Base-by-base conservation (phyloP, 768 basidiomycete species). In the Lactarius hatsudake region DNA sequence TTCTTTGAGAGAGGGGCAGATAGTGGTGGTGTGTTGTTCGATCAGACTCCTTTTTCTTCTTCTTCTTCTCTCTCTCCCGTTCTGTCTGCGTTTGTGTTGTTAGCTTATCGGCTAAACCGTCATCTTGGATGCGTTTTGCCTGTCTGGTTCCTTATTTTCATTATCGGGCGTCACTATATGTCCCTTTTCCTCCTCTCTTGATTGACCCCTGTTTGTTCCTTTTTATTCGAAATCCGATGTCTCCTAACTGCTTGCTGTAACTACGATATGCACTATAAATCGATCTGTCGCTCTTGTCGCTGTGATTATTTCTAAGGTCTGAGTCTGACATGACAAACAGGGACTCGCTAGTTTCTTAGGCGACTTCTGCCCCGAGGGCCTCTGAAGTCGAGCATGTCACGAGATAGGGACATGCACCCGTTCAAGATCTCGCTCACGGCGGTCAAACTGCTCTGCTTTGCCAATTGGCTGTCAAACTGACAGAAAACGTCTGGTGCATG, bases 371-470 rank as follows among this genome's bases (percentile, higher is more conserved):
- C 9, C 34, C 34, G 8, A 34, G 32, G 32, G 32, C 32, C 32
- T 34, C 32, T 6, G 2, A 30, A 20, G 18, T 40, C 3, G 26
- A 51, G 26, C 23, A 34, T 20, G 42, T 38, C 30, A 30, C 62
- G 36, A 42, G 26, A n/a, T 10, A 51, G 9, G 32, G 69, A 95
- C 94, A 96, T 87, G 83, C 94, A 97, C n/a, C 94, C 95, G 76
- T 96, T 97, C 70, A 95, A 77, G 62, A 98, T 97, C 77, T 98
- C 95, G 72, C 88, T 93, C 65, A 97, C 94, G 0, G 91, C 94
- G 18, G 92, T 79, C 53, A 98, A 79, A 59, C 87, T 89, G 1
- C 90, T 93, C 73, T 95, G 89, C 66, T 87, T 83, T 18, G 94
- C 94, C 18, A 98, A 85, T 71, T 96, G 87, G 71, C 93, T 95